Base-by-base conservation (phyloP, 306 rosid genomes). In the Quercus cerris region DNA sequence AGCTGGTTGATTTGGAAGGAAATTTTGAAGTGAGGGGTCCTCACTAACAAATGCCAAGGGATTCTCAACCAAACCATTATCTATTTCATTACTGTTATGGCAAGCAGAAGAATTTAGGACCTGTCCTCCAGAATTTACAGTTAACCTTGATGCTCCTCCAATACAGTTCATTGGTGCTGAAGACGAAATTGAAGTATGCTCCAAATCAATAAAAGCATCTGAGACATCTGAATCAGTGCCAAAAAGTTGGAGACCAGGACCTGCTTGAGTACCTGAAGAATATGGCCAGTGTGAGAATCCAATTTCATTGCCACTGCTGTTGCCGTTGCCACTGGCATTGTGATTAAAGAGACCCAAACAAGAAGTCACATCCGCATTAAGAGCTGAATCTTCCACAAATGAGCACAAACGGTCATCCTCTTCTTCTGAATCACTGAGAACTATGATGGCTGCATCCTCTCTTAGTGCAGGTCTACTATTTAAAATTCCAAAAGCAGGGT, bases 371-470 rank as follows among this genome's bases (percentile, higher is more conserved):
- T 87, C 88, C 63, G 80, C 51, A n/a, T 76, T 81, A 59, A 88
- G 88, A 20, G 84, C 80, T 58, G 83, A 93, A 89, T 91, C 96
- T 74, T 86, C 97, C 8, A 85, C 33, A 84, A 83, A 93, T 30
- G 97, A 58, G 83, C 44, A 1, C 94, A 75, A 81, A 88, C 87
- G 78, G 81, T 86, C 91, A 59, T 87, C 85, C 30, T 93, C 99
- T 11, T 93, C 99, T 17, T 96, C 99, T 17, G 99, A 96, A 86
- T 96, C 99, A 82, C 97, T 93, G 17, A 96, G 90, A 72, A 93
- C 90, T 83, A 96, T 93, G 77, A 96, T 84, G 68, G 90, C 91
- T 44, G 94, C 91, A 79, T 86, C 86, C 70, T 85, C 91, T 25
- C 63, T 72, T 0, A 85, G 90, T 82, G 88, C 89, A 74, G 92